Evolutionary conservation across 257 asterid species (phyloP).

Genomic region (Lavandula angustifolia): DNA sequence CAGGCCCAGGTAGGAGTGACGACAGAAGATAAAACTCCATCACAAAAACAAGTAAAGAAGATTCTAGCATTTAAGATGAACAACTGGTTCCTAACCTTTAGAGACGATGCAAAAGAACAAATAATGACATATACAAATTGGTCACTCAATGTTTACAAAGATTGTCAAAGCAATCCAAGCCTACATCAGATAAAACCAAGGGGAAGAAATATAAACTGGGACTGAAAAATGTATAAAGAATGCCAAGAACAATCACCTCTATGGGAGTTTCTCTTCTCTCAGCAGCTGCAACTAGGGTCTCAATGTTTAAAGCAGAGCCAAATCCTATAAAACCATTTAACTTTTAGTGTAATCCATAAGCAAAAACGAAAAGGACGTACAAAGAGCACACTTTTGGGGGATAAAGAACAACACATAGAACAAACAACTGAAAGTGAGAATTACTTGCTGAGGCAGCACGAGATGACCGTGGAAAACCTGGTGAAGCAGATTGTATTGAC

Average conservation of each 20-base stretch:
- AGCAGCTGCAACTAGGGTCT: constrained; percentile 97
- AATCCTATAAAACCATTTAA: constrained; percentile 55
- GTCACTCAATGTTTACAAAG: not conserved
- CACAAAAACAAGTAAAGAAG: not conserved
- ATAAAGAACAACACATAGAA: constrained; percentile 7
- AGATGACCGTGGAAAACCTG: constrained; percentile 67
- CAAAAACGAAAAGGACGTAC: constrained; percentile 24
- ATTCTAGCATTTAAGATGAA: not conserved
- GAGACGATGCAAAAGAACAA: not conserved
- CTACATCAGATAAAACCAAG: not conserved
- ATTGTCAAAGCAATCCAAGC: constrained; percentile 21
- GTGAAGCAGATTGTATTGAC: constrained; percentile 53
- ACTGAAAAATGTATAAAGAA: constrained; percentile 15
- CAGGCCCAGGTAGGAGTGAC: not conserved
- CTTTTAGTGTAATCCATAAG: constrained; percentile 27
- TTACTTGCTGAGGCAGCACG: constrained; percentile 78
- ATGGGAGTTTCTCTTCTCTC: constrained; percentile 93
- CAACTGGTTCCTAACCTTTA: not conserved
- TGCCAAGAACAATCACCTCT: constrained; percentile 60
- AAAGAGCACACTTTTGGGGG: not conserved
- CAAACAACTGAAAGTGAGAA: constrained; percentile 15
- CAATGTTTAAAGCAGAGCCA: constrained; percentile 96
- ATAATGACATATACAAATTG: not conserved
- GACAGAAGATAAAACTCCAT: no score
- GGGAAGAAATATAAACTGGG: not conserved